These are phyloP conservation scores for Ceratocystis variospora DNA, from an alignment of 2,329 filamentous ascomycete genomes.

Conservation along the genomic window DNA sequence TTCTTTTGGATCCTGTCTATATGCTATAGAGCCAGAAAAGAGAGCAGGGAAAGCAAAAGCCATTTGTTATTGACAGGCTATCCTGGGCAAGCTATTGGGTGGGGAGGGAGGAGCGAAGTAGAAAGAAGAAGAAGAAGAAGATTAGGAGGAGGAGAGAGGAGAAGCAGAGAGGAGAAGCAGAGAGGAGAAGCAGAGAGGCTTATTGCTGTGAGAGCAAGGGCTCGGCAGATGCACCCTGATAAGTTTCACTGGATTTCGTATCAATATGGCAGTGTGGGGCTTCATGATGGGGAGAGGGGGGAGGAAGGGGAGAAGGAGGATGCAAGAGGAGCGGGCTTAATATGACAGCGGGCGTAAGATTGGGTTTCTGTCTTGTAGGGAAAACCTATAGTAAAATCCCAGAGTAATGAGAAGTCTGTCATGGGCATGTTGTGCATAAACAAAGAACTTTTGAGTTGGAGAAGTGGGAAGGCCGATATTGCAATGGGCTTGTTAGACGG, in stretches of 20 bases:
- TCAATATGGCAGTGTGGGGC: neutral
- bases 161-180: neutral
- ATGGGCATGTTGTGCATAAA: slow-evolving; percentile 1
- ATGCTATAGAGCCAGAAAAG: neutral
- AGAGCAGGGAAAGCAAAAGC: neutral
- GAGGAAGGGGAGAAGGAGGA: neutral
- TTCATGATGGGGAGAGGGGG: neutral
- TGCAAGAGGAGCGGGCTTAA: neutral
- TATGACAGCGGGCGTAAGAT: slow-evolving; percentile 1
- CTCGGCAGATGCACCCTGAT: slow-evolving; percentile 2
- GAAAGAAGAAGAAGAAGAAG: neutral
- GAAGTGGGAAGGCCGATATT: neutral
- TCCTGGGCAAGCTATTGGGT: neutral
- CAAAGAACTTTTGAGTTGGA: neutral
- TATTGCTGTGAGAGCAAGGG: neutral
- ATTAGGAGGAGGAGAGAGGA: neutral
- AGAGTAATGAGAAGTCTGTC: neutral
- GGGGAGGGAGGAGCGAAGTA: neutral
- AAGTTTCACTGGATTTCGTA: slow-evolving; percentile 6
- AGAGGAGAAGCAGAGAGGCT: neutral
- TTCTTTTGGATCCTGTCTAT: neutral
- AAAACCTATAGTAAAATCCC: neutral
- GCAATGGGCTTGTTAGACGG: neutral
- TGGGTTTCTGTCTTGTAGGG: neutral
- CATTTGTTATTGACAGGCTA: neutral